Percentiles rank a stretch among this genome's conserved stretches.
These are phyloP conservation scores for Cercospora sojina DNA, from an alignment of 2,329 filamentous ascomycete genomes.

Conservation along the genomic window DNA sequence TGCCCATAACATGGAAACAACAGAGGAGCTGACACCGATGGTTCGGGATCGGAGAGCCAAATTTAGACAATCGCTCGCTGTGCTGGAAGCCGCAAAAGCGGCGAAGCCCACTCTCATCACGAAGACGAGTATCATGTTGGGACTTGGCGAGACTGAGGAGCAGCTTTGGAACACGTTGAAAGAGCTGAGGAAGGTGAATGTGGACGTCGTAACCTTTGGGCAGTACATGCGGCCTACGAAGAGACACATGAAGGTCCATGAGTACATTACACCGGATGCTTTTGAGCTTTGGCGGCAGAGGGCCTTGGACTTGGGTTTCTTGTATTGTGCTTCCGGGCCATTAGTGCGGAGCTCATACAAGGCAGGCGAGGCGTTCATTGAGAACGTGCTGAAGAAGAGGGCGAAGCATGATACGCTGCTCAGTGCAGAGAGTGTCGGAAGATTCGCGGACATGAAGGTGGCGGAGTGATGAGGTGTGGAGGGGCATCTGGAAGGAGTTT, in stretches of 20 bases:
- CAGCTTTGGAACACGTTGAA: slow-evolving; percentile 77
- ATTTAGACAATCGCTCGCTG: slow-evolving; percentile 79
- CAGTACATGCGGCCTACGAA: slow-evolving; percentile 99
- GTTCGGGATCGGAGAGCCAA: slow-evolving; percentile 87
- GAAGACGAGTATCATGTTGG: slow-evolving; percentile 98
- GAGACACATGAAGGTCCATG: slow-evolving; percentile 93
- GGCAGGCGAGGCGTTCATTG: slow-evolving; percentile 96
- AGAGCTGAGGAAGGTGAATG: slow-evolving; percentile 75
- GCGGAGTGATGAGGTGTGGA: not conserved
- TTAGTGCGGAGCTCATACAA: slow-evolving; percentile 95
- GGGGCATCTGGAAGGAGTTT: not conserved
- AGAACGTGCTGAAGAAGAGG: slow-evolving; percentile 92
- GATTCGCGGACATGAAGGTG: slow-evolving; percentile 27
- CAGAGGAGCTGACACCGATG: slow-evolving; percentile 83
- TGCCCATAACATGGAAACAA: slow-evolving; percentile 95
- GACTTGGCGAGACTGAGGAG: slow-evolving; percentile 85
- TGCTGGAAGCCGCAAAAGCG: slow-evolving; percentile 78
- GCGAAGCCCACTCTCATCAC: slow-evolving; percentile 78
- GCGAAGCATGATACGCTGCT: slow-evolving; percentile 41
- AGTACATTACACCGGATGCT: slow-evolving; percentile 85
- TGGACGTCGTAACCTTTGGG: slow-evolving; percentile 97
- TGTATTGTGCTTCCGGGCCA: slow-evolving; percentile 93
- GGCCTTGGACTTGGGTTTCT: slow-evolving; percentile 90
- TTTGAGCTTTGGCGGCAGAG: slow-evolving; percentile 91
- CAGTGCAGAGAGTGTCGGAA: slow-evolving; percentile 33